Percentiles rank a stretch among this genome's conserved stretches.
Evolutionary conservation across 2,329 filamentous ascomycete species (phyloP).

Genomic region (Lasiodiplodia sp.): DNA sequence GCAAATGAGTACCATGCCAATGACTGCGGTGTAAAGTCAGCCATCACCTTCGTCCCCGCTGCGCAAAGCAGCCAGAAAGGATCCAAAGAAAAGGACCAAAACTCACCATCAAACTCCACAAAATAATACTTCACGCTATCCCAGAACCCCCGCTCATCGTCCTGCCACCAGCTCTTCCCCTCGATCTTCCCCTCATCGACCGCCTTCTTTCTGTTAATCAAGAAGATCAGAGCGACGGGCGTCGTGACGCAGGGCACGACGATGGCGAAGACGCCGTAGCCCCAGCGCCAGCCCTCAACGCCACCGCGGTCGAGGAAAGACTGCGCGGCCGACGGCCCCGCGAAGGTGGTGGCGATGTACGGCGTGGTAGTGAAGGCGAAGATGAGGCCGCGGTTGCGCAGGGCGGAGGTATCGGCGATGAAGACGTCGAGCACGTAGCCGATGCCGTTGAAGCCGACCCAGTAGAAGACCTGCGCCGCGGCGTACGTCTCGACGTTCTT

Average conservation of each 20-base stretch:
- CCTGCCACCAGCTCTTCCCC: slow-evolving; percentile 15
- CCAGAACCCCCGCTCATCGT: not conserved
- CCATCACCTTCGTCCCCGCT: no score
- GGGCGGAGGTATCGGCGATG: slow-evolving; percentile 71
- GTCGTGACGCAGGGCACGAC: slow-evolving; percentile 67
- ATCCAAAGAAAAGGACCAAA: not conserved
- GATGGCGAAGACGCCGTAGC: slow-evolving; percentile 71
- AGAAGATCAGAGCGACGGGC: slow-evolving; percentile 50
- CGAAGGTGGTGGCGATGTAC: slow-evolving; percentile 71
- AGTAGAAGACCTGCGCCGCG: slow-evolving; percentile 69
- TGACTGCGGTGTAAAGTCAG: slow-evolving; percentile 42
- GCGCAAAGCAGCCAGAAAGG: not conserved
- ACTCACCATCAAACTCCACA: slow-evolving; percentile 20
- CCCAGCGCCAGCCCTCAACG: slow-evolving; percentile 69
- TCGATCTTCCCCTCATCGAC: not conserved
- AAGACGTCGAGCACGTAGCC: slow-evolving; percentile 70
- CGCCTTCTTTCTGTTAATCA: slow-evolving; percentile 2
- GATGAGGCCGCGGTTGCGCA: slow-evolving; percentile 70
- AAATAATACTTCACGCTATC: slow-evolving; percentile 1
- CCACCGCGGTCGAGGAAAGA: slow-evolving; percentile 57
- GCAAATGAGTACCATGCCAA: slow-evolving; percentile 69
- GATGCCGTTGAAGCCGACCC: slow-evolving; percentile 66
- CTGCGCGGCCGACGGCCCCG: slow-evolving; percentile 65
- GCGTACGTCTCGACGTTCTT: slow-evolving; percentile 67
- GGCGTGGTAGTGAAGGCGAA: slow-evolving; percentile 70